Evolutionary conservation across 768 basidiomycete species (phyloP).

Genomic region (Gymnopilus junonius): DNA sequence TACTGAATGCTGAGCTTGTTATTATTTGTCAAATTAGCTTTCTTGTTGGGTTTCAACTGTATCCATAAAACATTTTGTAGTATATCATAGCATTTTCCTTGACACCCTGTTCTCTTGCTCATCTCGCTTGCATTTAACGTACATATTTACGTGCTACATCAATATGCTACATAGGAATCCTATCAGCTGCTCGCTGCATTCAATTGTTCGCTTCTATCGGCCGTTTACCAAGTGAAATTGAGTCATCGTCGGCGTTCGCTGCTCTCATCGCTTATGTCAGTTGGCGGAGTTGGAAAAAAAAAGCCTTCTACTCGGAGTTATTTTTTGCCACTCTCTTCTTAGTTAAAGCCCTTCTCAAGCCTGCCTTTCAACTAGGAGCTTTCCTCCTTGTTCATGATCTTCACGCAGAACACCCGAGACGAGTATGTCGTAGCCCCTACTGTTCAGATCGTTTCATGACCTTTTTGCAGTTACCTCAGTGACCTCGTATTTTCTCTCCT

Average conservation of each 20-base stretch:
- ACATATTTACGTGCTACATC: too few relatives aligned
- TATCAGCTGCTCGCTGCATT: background rate
- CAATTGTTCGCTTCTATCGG: conserved; percentile 12
- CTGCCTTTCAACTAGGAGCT: conserved; percentile 23
- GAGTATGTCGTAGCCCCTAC: conserved; percentile 56
- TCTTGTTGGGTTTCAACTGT: conserved; percentile 20
- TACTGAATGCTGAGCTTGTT: background rate
- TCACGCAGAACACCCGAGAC: conserved; percentile 88
- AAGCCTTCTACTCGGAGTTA: background rate
- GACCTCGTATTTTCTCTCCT: conserved; percentile 87
- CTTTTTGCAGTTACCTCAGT: conserved; percentile 72
- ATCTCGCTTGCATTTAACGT: background rate
- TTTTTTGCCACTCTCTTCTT: conserved; percentile 10
- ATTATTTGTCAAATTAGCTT: conserved; percentile 13
- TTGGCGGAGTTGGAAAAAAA: conserved; percentile 20
- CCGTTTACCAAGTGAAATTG: background rate
- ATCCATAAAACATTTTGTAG: conserved; percentile 14
- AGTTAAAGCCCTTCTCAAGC: conserved; percentile 13
- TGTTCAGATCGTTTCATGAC: conserved; percentile 2
- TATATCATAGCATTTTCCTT: conserved; percentile 1
- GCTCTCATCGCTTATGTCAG: conserved; percentile 16
- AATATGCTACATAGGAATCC: background rate
- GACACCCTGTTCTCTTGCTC: background rate
- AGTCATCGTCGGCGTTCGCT: background rate
- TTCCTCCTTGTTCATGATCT: conserved; percentile 63